Evolutionary conservation across 2,329 filamentous ascomycete genomes (phyloP).

Genomic region (Pseudogymnoascus sp.): DNA sequence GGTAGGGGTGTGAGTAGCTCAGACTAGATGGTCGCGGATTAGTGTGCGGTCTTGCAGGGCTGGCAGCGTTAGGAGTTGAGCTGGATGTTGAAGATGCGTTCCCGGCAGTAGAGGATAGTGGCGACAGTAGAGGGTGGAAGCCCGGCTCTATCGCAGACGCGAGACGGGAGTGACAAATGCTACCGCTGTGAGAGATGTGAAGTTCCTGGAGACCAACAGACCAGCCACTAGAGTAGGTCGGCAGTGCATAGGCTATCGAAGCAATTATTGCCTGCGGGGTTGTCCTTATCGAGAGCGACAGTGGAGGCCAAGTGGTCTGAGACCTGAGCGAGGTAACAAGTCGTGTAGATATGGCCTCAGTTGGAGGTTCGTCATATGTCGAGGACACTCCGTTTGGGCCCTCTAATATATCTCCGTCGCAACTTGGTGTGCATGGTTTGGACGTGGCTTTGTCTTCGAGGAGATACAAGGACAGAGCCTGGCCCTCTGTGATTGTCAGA

Average conservation of each 20-base stretch:
- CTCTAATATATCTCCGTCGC: not conserved
- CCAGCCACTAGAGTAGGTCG: conserved; percentile 70
- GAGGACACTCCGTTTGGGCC: not conserved
- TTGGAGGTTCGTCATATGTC: not conserved
- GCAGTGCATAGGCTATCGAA: conserved; percentile 78
- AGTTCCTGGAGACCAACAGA: conserved; percentile 88
- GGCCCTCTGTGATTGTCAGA: conserved; percentile 66
- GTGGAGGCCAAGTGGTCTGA: conserved; percentile 66
- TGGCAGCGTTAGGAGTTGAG: conserved; percentile 20
- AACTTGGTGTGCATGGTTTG: not conserved
- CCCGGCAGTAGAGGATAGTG: not conserved
- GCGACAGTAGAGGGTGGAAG: conserved; percentile 31
- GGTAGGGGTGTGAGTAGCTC: conserved; percentile 54
- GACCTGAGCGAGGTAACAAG: conserved; percentile 74
- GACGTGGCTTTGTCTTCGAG: conserved; percentile 1
- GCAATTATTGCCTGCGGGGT: conserved; percentile 58
- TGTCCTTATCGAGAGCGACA: conserved; percentile 74
- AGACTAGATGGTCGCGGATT: conserved; percentile 20
- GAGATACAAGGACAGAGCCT: conserved; percentile 66
- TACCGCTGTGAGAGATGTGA: conserved; percentile 39
- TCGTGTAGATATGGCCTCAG: conserved; percentile 20
- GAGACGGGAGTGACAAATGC: conserved; percentile 38
- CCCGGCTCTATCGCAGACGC: conserved; percentile 41
- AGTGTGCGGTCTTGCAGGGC: conserved; percentile 32
- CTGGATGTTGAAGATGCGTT: conserved; percentile 10